Evolutionary conservation across 1,284 basidiomycete species (phyloP), one percentile per base, ranked within the genome.

Genomic region (Trichosporon sp.): DNA sequence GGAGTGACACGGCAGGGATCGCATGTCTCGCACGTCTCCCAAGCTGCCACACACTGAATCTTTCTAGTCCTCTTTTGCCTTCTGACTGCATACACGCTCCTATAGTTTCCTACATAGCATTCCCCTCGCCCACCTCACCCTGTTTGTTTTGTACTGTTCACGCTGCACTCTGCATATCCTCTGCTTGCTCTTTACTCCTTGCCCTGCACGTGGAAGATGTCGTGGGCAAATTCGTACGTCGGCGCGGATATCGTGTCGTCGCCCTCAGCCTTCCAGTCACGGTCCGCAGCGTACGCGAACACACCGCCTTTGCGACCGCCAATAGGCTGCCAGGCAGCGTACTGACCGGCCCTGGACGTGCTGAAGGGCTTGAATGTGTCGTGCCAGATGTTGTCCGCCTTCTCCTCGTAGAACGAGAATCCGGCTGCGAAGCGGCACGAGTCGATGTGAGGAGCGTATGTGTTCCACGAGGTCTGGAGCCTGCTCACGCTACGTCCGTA

Each of bases 321-420:
- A 10, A 23, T 11, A n/a, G 57, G 57, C 23, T 58, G 25, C 57
- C 57, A 58, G 2, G 5, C 34, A 7, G 57, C 57, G 34, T 58
- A 58, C 13, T 27, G 7, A 6, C 23, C 34, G 4, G 57, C 57
- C 16, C 36, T 13, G 3, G 34, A 37, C 14, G 57, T n/a, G 11
- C n/a, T n/a, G 34, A 58, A 37, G 13, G 57, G 57, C 32, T 33
- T 7, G 11, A 16, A 13, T 3, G 57, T 37, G 25, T 58, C 57
- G 23, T 25, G 32, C 57, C 57, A 58, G 11, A 4, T 14, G 16
- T 11, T 37, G 5, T 14, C n/a, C 23, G 34, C 36, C 2, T 16
- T 6, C 36, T 58, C 57, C 57, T 58, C 57, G 25, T 58, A 58
- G 57, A 58, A 58, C 6, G 57, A 37, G 57, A 58, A 58, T 3